Evolutionary conservation across 805 yeast genomes (phyloP).

Genomic region (Candida loeiensis): DNA sequence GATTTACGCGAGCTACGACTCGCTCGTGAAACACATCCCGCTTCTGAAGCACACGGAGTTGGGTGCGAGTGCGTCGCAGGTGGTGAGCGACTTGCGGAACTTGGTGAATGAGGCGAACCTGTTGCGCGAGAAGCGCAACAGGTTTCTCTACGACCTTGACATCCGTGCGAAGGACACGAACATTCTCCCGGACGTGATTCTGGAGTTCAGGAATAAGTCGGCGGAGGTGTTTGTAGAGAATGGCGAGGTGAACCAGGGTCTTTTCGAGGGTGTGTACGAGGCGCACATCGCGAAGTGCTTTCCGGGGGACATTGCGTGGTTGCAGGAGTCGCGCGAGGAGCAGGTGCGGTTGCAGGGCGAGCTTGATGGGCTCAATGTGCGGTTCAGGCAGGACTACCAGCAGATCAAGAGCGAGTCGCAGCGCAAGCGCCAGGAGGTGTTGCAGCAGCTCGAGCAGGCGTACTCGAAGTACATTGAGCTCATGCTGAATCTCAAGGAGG

Average conservation of each 20-base stretch:
- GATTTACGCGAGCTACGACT: constrained; percentile 39
- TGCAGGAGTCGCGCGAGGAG: constrained; percentile 35
- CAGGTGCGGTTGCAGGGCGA: constrained; percentile 23
- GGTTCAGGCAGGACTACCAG: constrained; percentile 11
- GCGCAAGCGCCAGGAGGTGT: constrained; percentile 42
- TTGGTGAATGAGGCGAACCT: constrained; percentile 25
- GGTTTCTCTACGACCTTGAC: constrained; percentile 40
- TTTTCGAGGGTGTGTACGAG: constrained; percentile 37
- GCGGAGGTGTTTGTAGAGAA: constrained; percentile 10
- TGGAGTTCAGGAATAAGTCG: constrained; percentile 34
- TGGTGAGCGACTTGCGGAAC: constrained; percentile 36
- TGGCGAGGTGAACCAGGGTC: constrained; percentile 21
- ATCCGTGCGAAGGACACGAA: constrained; percentile 45
- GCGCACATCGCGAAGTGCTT: constrained; percentile 44
- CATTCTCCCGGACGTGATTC: constrained; percentile 51
- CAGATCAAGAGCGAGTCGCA: constrained; percentile 19
- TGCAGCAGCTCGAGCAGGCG: constrained; percentile 51
- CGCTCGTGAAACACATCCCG: constrained; percentile 38
- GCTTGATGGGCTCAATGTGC: constrained; percentile 13
- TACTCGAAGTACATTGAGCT: constrained; percentile 54
- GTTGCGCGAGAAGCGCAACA: constrained; percentile 35
- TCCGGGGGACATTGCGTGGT: constrained; percentile 45
- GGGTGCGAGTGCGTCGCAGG: constrained; percentile 27
- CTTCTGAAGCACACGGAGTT: constrained; percentile 31
- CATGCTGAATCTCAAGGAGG: constrained; percentile 59